Evolutionary conservation across 192 early-diverging fungal genomes (phyloP).

Genomic region (Coemansia sp.): DNA sequence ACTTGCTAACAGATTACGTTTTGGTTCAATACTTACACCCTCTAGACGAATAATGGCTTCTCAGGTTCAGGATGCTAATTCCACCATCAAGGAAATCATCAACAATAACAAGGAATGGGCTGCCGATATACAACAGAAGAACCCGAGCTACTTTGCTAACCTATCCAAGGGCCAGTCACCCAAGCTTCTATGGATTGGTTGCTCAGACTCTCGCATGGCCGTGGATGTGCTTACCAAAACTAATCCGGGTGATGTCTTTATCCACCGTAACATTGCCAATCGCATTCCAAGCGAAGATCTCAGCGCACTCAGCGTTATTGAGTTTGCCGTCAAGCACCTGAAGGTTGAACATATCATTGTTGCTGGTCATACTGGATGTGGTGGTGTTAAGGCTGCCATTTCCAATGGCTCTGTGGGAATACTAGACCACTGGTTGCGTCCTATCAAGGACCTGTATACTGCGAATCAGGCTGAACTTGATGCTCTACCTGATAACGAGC

Average conservation of each 20-base stretch:
- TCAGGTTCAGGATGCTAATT: neutral
- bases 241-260: constrained; percentile 81
- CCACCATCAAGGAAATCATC: constrained; percentile 23
- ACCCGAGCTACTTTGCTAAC: constrained; percentile 71
- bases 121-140: constrained; percentile 51
- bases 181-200: constrained; percentile 85
- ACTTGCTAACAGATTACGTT: constrained; percentile 27
- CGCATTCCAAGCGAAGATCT: constrained; percentile 79
- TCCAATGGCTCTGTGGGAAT: constrained; percentile 65
- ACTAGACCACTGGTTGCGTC: constrained; percentile 88
- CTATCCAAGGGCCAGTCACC: constrained; percentile 77
- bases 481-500: constrained; percentile 54
- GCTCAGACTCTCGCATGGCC: constrained; percentile 91
- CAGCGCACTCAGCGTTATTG: constrained; percentile 79
- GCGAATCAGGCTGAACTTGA: constrained; percentile 58
- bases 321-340: constrained; percentile 90
- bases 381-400: constrained; percentile 67
- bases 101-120: constrained; percentile 66
- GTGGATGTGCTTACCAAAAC: constrained; percentile 70
- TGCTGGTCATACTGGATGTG: constrained; percentile 80
- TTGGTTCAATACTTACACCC: constrained; percentile 24
- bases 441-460: constrained; percentile 81
- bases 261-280: constrained; percentile 98
- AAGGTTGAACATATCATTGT: constrained; percentile 93
- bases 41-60: constrained; percentile 30